A percentile compares a stretch with the other conserved stretches of the same genome.
Evolutionary conservation across 768 basidiomycete species (phyloP).

Genomic region (Suillus alpinus): DNA sequence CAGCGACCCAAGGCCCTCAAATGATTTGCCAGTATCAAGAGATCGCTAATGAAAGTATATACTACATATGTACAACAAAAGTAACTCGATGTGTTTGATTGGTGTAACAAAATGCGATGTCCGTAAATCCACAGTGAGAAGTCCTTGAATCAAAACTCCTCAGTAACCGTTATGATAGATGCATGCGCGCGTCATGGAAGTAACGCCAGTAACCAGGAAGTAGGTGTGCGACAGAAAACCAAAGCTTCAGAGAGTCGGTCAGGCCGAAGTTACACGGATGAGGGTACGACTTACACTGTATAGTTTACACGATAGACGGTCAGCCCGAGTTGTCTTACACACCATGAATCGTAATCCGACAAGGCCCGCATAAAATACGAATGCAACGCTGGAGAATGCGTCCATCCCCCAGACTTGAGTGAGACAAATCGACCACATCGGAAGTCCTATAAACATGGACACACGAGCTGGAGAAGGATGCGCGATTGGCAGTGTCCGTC

Average conservation of each 20-base stretch:
- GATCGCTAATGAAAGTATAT: too few relatives aligned
- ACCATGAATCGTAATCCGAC: slow-evolving; percentile 27
- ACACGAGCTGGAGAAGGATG: slow-evolving; percentile 31
- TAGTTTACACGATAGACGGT: slow-evolving; percentile 27
- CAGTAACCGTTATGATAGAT: background rate
- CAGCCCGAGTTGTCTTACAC: slow-evolving; percentile 19
- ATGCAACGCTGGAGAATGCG: slow-evolving; percentile 22
- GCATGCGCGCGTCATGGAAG: slow-evolving; percentile 15
- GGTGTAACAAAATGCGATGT: background rate
- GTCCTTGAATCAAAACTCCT: background rate
- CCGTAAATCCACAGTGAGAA: background rate
- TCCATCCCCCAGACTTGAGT: slow-evolving; percentile 26
- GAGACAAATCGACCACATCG: slow-evolving; percentile 29
- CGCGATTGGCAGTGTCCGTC: slow-evolving; percentile 43
- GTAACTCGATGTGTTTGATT: background rate
- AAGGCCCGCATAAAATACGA: slow-evolving; percentile 22
- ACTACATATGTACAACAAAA: background rate
- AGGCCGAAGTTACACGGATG: background rate
- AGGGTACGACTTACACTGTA: slow-evolving; percentile 24
- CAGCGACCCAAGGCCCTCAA: too few relatives aligned
- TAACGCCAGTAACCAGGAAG: slow-evolving; percentile 30
- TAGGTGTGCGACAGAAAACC: slow-evolving; percentile 31
- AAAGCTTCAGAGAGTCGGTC: slow-evolving; percentile 17
- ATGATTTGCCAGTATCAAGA: too few relatives aligned
- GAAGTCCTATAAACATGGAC: slow-evolving; percentile 25